Evolutionary conservation across 2,329 filamentous ascomycete species (phyloP), one percentile per base, ranked within the genome.

Genomic region (Arthroderma sp.): DNA sequence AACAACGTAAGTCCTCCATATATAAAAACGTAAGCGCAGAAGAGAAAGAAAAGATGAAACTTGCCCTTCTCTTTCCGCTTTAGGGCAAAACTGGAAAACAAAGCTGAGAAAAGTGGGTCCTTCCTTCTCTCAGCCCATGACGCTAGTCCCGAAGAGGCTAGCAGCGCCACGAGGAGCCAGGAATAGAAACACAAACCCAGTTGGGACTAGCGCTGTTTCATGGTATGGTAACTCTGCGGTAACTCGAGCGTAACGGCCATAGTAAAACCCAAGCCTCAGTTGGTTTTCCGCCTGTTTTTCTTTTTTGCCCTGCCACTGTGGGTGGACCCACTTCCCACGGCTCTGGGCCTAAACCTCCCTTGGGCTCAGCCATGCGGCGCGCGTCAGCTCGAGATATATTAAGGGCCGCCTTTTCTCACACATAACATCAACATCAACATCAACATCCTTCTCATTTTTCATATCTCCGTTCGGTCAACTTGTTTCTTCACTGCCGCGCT

Each of bases 331-430:
- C 41, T n/a, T n/a, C n/a, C 19, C 8, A 11, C 13, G 25, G 33
- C 47, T 31, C 28, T 7, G 7, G 28, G 13, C 13, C 13, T 47
- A 31, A 2, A 13, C 21, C 13, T 13, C 23, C 13, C 21, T 13
- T 15, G 9, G 44, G 47, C 47, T 51, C 47, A 51, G 47, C 47
- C 47, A 51, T 51, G 47, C 47, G 47, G 47, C 28, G 47, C 47
- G 47, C 47, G 47, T 51, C 47, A 51, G 47, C 47, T 33, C n/a
- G 25, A 51, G 47, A 51, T 51, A 51, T 51, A 54, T 38, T 54
- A 54, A 54, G 19, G 37, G 51, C 31, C 8, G 25, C n/a, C n/a
- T n/a, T n/a, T n/a, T 21, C 9, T 13, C 49, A n/a, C 51, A n/a
- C 35, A 38, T n/a, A 19, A 9, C n/a, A 39, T 15, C 15, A 51